Conservation (phyloP, 306 rosid genomes). For the Vigna hirtella region DNA sequence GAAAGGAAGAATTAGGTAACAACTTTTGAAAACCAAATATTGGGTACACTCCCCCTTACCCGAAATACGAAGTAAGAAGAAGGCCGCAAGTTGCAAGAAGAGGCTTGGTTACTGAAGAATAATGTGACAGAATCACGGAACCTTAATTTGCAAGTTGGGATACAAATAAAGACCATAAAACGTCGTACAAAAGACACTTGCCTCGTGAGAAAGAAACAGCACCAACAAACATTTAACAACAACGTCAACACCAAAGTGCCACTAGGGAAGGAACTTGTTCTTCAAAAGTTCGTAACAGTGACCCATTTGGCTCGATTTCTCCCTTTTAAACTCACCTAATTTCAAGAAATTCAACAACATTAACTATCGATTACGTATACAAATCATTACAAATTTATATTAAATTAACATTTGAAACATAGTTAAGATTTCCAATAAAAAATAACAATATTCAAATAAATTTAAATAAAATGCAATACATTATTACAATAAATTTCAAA, state of each 20-base stretch:
- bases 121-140: not conserved
- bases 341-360: too few species aligned
- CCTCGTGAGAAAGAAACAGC: conserved; percentile 27
- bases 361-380: too few species aligned
- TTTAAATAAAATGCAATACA: too few species aligned
- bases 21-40: not conserved
- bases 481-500: too few species aligned
- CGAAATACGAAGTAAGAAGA: not conserved
- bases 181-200: not conserved
- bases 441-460: too few species aligned
- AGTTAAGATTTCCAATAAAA: too few species aligned
- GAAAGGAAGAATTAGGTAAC: not conserved
- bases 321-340: not conserved
- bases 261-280: not conserved
- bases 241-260: conserved; percentile 3
- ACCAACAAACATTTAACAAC: conserved; percentile 31
- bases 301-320: conserved; percentile 18
- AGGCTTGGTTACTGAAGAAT: not conserved
- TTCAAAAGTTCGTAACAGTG: conserved; percentile 38
- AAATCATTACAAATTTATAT: too few species aligned
- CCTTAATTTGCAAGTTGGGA: not conserved
- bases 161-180: not conserved
- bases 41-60: not conserved
- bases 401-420: too few species aligned
- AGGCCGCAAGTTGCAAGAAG: too few species aligned